phyloP scores from a whole-genome alignment of 345 rosid genomes.

The Ceriops zippeliana region DNA sequence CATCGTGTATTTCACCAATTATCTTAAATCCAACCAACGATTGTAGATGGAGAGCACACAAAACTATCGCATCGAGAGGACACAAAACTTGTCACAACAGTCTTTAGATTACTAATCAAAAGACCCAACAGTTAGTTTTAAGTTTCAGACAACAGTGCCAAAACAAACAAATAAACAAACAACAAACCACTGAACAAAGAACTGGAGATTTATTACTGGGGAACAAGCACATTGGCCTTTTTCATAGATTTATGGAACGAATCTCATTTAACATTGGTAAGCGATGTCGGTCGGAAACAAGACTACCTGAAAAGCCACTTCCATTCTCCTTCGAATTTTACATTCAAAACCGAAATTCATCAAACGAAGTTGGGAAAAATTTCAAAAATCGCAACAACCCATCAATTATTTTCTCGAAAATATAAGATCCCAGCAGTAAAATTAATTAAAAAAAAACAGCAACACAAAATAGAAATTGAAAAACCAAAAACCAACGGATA shows the following conservation, averaged over 20 bases:
- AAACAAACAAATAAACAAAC: neutral
- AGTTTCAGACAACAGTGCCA: neutral
- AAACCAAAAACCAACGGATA: neutral
- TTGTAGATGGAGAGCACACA: neutral
- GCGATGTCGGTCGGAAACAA: neutral
- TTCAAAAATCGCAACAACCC: slow-evolving; percentile 2
- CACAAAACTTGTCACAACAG: no score
- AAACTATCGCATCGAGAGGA: no score
- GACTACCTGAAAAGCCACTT: neutral
- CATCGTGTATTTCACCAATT: neutral
- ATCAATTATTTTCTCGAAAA: slow-evolving; percentile 10
- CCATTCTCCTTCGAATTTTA: neutral
- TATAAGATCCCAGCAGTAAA: neutral
- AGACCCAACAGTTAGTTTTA: neutral
- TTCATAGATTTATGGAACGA: neutral
- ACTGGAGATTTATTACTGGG: no score
- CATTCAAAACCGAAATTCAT: slow-evolving; percentile 9
- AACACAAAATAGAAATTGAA: neutral
- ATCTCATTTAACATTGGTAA: neutral
- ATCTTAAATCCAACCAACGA: neutral
- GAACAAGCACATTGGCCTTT: no score
- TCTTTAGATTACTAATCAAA: no score
- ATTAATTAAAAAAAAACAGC: no score
- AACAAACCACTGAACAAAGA: no score
- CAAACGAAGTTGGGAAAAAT: neutral